A percentile compares a stretch with the other conserved stretches of the same genome.
phyloP scores from a whole-genome alignment of 1,284 basidiomycete genomes.

The Gastroboletus turbinatus region DNA sequence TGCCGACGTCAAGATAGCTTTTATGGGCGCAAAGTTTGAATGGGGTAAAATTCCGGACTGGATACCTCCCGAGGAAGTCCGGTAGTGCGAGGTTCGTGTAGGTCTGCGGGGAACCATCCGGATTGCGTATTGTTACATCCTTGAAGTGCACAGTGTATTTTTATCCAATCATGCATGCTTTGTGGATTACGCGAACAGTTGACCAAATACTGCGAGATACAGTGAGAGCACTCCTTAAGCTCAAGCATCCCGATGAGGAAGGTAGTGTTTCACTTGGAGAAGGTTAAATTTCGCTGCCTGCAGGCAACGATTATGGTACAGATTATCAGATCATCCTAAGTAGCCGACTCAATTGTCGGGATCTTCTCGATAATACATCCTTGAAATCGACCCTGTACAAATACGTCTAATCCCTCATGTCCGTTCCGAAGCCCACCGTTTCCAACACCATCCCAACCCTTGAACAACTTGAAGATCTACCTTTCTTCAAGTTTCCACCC shows the following conservation, averaged over 20 bases:
- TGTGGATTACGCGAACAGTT: neutral
- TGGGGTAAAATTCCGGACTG: slow-evolving; percentile 76
- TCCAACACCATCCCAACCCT: slow-evolving; percentile 8
- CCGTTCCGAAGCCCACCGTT: slow-evolving; percentile 11
- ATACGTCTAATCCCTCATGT: slow-evolving; percentile 23
- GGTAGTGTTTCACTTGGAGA: neutral
- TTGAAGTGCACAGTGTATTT: slow-evolving; percentile 9
- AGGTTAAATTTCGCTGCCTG: neutral
- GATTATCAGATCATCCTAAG: slow-evolving; percentile 15
- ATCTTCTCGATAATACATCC: slow-evolving; percentile 12
- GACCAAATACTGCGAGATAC: neutral
- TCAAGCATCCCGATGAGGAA: slow-evolving; percentile 16
- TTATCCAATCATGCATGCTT: neutral
- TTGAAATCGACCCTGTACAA: slow-evolving; percentile 11
- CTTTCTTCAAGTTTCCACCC: slow-evolving; percentile 52
- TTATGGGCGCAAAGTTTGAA: slow-evolving; percentile 60
- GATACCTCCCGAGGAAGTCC: slow-evolving; percentile 72
- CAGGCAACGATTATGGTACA: neutral
- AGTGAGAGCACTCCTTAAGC: neutral
- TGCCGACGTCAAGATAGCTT: slow-evolving; percentile 55
- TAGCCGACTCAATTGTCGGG: slow-evolving; percentile 24
- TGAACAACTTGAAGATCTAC: slow-evolving; percentile 16
- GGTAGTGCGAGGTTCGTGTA: slow-evolving; percentile 27
- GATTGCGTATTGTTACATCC: neutral
- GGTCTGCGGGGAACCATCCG: neutral